phyloP scores from a whole-genome alignment of 345 rosid genomes.

The Sonneratia alba region DNA sequence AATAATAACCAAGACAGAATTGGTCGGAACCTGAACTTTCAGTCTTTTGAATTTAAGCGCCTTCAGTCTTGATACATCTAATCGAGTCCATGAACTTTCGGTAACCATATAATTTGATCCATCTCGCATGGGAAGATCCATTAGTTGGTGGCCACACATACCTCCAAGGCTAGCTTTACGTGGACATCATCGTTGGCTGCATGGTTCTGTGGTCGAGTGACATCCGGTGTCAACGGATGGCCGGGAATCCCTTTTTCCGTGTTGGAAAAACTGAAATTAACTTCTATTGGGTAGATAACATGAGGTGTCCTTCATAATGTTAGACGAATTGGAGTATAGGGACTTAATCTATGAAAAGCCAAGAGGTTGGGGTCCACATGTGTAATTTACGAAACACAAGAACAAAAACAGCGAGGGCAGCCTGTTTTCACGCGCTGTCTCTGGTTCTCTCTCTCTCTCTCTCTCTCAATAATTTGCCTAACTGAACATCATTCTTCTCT shows the following conservation, averaged over 20 bases:
- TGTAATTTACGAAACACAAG: not conserved
- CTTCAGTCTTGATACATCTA: not conserved
- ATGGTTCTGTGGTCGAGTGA: no score
- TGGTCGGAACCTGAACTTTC: not conserved
- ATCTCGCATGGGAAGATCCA: not conserved
- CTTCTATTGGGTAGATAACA: no score
- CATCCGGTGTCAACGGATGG: no score
- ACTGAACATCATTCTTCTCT: not conserved
- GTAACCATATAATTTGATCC: not conserved
- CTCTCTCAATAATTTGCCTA: not conserved
- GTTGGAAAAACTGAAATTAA: no score
- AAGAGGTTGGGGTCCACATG: not conserved
- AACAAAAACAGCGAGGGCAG: not conserved
- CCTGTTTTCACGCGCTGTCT: constrained; percentile 8
- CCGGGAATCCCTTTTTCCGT: no score
- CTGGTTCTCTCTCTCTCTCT: not conserved
- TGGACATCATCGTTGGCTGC: no score
- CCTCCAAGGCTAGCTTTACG: no score
- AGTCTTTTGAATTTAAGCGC: not conserved
- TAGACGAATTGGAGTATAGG: not conserved
- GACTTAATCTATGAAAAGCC: not conserved
- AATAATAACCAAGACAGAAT: not conserved
- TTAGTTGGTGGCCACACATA: no score
- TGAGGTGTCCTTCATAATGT: no score
- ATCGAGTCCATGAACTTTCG: not conserved